phyloP scores from a whole-genome alignment of 768 basidiomycete genomes.

The Hygrophorus pudorinus region DNA sequence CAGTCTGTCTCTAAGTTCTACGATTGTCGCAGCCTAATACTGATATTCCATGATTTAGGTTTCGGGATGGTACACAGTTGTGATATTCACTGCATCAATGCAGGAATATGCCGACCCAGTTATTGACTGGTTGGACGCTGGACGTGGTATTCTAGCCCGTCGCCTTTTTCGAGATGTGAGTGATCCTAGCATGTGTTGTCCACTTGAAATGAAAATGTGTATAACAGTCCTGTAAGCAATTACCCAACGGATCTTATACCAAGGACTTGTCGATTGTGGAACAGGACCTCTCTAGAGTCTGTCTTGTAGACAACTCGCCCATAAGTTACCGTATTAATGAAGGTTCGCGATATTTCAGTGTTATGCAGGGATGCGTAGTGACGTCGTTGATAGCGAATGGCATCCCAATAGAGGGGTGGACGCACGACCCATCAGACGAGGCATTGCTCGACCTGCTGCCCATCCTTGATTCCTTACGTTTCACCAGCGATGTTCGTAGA shows the following conservation, averaged over 20 bases:
- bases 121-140: conserved; percentile 97
- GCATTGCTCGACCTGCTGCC: conserved; percentile 93
- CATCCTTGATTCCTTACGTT: conserved; percentile 90
- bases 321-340: conserved; percentile 87
- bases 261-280: conserved; percentile 89
- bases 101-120: conserved; percentile 99
- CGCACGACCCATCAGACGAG: conserved; percentile 92
- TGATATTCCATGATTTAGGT: conserved; percentile 44
- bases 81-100: conserved; percentile 98
- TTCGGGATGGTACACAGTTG: conserved; percentile 95
- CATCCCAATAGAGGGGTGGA: conserved; percentile 99
- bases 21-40: conserved; percentile 8
- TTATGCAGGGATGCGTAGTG: neutral
- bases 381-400: conserved; percentile 65
- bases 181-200: conserved; percentile 12
- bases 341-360: conserved; percentile 40
- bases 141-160: conserved; percentile 80
- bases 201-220: conserved; percentile 5
- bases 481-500: conserved; percentile 90
- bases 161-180: conserved; percentile 88
- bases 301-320: conserved; percentile 94
- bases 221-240: conserved; percentile 78
- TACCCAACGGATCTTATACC: conserved; percentile 88
- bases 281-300: conserved; percentile 83
- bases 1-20: conserved; percentile 38